These are phyloP conservation scores for Coelastrella sp. DNA, from an alignment of 139 green algal species.

Conservation along the genomic window DNA sequence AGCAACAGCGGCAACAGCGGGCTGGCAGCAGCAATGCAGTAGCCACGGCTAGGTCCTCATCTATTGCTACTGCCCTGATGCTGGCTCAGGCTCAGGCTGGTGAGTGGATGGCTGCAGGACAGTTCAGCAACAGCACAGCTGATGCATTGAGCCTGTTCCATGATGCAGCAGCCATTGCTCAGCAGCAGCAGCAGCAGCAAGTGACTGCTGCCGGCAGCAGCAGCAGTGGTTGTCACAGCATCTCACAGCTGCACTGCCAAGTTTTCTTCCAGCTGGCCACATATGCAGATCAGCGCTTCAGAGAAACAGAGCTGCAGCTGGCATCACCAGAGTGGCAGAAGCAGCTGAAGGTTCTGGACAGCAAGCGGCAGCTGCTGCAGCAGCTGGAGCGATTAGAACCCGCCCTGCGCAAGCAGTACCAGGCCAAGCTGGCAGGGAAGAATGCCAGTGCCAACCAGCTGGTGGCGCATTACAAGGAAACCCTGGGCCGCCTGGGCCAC, in stretches of 20 bases:
- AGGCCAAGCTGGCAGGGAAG: neutral
- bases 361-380: slow-evolving; percentile 55
- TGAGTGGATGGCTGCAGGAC: slow-evolving; percentile 63
- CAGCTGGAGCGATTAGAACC: neutral
- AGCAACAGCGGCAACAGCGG: slow-evolving; percentile 36
- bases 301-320: slow-evolving; percentile 58
- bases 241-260: slow-evolving; percentile 49
- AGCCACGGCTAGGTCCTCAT: neutral
- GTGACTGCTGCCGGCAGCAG: neutral
- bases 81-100: slow-evolving; percentile 67
- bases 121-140: slow-evolving; percentile 30
- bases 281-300: slow-evolving; percentile 84
- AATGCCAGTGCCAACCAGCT: neutral
- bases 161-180: slow-evolving; percentile 18
- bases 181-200: slow-evolving; percentile 18
- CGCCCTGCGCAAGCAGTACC: neutral
- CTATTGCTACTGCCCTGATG: slow-evolving; percentile 42
- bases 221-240: neutral
- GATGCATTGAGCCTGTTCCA: slow-evolving; percentile 4
- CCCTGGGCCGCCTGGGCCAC: neutral
- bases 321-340: slow-evolving; percentile 72
- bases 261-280: slow-evolving; percentile 80
- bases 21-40: neutral
- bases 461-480: neutral
- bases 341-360: slow-evolving; percentile 64